phyloP scores from a whole-genome alignment of 1,284 basidiomycete species.

The Malassezia brasiliensis region DNA sequence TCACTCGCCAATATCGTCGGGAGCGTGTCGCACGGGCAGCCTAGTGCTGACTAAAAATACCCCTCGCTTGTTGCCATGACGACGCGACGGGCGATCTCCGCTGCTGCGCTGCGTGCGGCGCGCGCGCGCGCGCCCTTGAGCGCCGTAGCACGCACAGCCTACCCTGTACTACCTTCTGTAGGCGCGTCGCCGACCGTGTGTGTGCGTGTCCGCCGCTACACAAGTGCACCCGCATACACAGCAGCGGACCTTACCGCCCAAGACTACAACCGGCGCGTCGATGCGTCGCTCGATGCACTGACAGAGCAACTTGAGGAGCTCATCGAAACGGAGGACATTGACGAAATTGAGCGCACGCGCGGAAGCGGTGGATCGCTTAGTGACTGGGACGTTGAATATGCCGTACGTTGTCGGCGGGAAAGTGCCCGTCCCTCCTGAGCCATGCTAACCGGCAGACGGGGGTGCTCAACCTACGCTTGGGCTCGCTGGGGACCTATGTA shows the following conservation, averaged over 20 bases:
- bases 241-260: conserved; percentile 54
- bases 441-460: conserved; percentile 57
- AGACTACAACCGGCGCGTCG: conserved; percentile 68
- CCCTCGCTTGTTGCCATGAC: neutral
- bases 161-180: neutral
- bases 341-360: conserved; percentile 16
- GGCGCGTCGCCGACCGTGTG: too few species aligned
- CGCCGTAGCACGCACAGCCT: neutral
- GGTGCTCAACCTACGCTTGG: conserved; percentile 76
- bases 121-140: neutral
- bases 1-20: too few species aligned
- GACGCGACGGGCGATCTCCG: neutral
- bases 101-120: neutral
- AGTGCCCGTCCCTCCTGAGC: neutral
- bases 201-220: too few species aligned
- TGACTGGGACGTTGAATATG: conserved; percentile 81
- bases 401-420: conserved; percentile 56
- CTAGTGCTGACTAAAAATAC: neutral
- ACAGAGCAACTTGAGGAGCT: conserved; percentile 69
- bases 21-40: neutral
- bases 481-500: conserved; percentile 83
- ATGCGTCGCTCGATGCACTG: conserved; percentile 69
- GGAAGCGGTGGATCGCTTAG: conserved; percentile 4
- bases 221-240: neutral
- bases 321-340: conserved; percentile 56